A percentile compares a stretch with the other conserved stretches of the same genome.
Conservation (phyloP, 1,284 basidiomycete species). For the Puccinia hordei region DNA sequence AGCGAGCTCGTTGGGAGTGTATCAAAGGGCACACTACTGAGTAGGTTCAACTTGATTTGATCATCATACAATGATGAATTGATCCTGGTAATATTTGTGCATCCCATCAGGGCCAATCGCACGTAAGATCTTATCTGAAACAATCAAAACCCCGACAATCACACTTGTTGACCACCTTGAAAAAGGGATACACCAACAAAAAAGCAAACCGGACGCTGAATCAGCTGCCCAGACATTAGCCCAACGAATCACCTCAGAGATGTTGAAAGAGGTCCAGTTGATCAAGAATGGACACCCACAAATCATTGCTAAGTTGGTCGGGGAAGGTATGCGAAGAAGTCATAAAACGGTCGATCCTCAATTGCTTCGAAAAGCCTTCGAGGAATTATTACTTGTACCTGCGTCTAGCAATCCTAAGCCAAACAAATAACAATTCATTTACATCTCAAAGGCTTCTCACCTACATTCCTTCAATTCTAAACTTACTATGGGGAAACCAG, state of each 20-base stretch:
- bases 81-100: background rate
- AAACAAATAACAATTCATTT: background rate
- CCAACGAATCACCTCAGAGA: slow-evolving; percentile 25
- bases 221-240: slow-evolving; percentile 1
- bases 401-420: background rate
- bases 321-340: slow-evolving; percentile 82
- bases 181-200: background rate
- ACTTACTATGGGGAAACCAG: too few relatives aligned
- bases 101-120: slow-evolving; percentile 42
- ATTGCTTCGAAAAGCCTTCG: slow-evolving; percentile 55
- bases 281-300: slow-evolving; percentile 74
- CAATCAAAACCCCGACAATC: background rate
- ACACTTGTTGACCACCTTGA: slow-evolving; percentile 23
- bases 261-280: slow-evolving; percentile 71
- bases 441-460: too few relatives aligned
- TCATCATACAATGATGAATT: background rate
- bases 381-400: background rate
- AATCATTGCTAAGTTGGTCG: slow-evolving; percentile 83
- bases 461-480: too few relatives aligned
- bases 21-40: slow-evolving; percentile 3
- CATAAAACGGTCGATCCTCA: slow-evolving; percentile 73
- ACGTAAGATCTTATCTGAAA: slow-evolving; percentile 30
- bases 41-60: background rate
- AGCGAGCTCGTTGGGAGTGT: slow-evolving; percentile 12
- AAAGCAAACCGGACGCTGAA: background rate